phyloP scores from a whole-genome alignment of 2,329 filamentous ascomycete genomes.

The Volutella citrinella region DNA sequence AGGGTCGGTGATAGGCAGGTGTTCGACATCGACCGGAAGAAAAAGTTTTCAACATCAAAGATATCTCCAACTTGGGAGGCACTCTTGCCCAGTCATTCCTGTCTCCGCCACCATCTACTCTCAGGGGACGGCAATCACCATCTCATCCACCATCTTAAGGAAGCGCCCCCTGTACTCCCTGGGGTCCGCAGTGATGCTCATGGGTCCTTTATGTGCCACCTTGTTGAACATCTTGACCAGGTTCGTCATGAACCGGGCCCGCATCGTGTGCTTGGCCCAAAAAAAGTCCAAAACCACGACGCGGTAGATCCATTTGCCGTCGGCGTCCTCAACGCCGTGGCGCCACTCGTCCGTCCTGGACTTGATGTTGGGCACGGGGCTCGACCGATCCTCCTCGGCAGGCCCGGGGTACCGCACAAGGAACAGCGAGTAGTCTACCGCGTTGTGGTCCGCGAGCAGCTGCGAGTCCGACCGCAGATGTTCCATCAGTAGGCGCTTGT shows the following conservation, averaged over 20 bases:
- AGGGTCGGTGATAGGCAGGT: too few species aligned
- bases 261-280: constrained; percentile 71
- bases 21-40: too few species aligned
- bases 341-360: constrained; percentile 48
- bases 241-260: constrained; percentile 63
- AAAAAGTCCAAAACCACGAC: constrained; percentile 72
- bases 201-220: constrained; percentile 62
- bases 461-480: constrained; percentile 60
- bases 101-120: too few species aligned
- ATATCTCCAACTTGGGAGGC: too few species aligned
- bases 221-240: constrained; percentile 63
- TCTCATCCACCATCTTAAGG: constrained; percentile 45
- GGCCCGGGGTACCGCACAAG: constrained; percentile 49
- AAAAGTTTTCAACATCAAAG: too few species aligned
- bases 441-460: constrained; percentile 60
- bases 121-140: too few species aligned
- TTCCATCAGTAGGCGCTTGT: constrained; percentile 54
- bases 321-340: constrained; percentile 56
- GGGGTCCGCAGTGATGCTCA: constrained; percentile 71
- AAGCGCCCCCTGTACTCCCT: constrained; percentile 62
- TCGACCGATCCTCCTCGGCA: constrained; percentile 5
- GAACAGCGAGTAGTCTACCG: constrained; percentile 75
- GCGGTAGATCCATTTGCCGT: constrained; percentile 65
- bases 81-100: too few species aligned
- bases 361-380: constrained; percentile 37